These are phyloP conservation scores for Porcisia hertigi DNA, from an alignment of 208 protist species.

Conservation along the genomic window DNA sequence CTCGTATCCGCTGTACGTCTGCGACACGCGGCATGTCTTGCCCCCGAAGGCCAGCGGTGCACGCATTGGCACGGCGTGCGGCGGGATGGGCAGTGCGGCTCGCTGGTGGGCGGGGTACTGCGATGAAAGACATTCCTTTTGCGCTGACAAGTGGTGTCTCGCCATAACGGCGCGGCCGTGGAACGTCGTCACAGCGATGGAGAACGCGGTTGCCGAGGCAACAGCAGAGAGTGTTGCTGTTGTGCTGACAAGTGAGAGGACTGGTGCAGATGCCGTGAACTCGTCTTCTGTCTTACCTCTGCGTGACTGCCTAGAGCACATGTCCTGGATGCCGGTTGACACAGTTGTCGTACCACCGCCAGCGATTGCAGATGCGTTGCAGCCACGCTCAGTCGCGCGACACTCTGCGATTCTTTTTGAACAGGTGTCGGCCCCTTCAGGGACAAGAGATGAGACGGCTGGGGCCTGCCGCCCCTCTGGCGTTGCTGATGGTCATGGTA, in stretches of 20 bases:
- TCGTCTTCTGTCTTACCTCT: not conserved
- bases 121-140: conserved; percentile 34
- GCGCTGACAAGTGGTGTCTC: conserved; percentile 49
- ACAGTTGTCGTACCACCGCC: not conserved
- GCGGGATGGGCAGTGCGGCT: conserved; percentile 17
- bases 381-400: not conserved
- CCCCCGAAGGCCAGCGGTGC: conserved; percentile 9
- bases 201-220: conserved; percentile 4
- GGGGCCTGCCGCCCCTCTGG: not conserved
- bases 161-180: conserved; percentile 30
- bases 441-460: not conserved
- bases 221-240: conserved; percentile 8
- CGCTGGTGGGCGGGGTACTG: conserved; percentile 45
- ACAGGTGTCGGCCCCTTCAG: not conserved
- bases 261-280: not conserved
- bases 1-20: conserved; percentile 46
- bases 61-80: not conserved
- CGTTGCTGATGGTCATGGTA: conserved; percentile 1
- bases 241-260: not conserved
- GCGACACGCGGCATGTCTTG: conserved; percentile 36
- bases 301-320: not conserved
- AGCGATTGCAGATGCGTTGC: not conserved
- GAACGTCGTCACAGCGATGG: conserved; percentile 31
- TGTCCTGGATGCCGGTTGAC: conserved; percentile 6
- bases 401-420: conserved; percentile 45